Evolutionary conservation across 139 green algal genomes (phyloP).

Genomic region (Coelastrella sp.): DNA sequence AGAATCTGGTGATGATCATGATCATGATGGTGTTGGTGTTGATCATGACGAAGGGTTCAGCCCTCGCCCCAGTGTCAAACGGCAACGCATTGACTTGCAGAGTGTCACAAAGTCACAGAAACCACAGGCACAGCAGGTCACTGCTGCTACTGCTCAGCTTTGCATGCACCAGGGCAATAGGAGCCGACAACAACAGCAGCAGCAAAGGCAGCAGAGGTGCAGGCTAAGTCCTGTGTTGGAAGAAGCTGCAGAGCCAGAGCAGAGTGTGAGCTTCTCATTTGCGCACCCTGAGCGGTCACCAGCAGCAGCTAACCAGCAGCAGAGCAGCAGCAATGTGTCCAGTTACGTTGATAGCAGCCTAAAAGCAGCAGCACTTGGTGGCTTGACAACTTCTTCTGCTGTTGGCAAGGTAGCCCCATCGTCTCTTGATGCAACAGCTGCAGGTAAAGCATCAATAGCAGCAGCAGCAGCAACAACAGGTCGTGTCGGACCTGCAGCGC

Average conservation of each 20-base stretch:
- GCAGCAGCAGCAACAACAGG: neutral
- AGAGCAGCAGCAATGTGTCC: slow-evolving; percentile 1
- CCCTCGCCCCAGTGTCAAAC: no score
- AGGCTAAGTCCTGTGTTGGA: neutral
- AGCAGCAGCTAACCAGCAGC: neutral
- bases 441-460: neutral
- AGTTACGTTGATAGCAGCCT: neutral
- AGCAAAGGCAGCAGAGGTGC: neutral
- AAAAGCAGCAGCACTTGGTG: neutral
- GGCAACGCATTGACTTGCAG: no score
- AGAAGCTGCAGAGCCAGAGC: neutral
- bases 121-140: neutral
- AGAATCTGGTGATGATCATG: neutral
- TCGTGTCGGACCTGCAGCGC: neutral
- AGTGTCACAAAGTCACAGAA: neutral
- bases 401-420: neutral
- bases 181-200: neutral
- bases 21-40: neutral
- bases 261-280: neutral
- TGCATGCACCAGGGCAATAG: neutral
- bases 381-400: neutral
- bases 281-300: neutral
- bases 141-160: neutral
- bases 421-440: no score
- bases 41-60: no score